Conservation (phyloP, 441 rosid genomes). For the Erodium texanum region DNA sequence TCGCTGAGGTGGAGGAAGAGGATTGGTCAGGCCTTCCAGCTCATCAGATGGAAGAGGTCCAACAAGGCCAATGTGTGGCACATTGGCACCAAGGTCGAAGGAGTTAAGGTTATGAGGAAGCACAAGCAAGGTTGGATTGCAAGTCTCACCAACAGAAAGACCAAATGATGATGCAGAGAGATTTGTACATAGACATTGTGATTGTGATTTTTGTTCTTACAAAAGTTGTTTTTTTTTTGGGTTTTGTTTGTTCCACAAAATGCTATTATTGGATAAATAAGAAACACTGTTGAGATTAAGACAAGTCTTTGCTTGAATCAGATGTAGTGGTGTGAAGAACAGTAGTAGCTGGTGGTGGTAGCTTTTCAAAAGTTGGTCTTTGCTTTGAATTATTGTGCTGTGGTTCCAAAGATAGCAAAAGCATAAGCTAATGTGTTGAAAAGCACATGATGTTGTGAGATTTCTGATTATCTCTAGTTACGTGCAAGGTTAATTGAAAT, state of each 20-base stretch:
- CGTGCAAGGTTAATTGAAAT: too few relatives aligned
- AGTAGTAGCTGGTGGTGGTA: background rate
- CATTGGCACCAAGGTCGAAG: slow-evolving; percentile 60
- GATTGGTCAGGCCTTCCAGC: slow-evolving; percentile 73
- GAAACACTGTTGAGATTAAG: background rate
- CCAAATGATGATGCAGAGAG: background rate
- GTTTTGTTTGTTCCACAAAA: background rate
- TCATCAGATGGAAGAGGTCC: slow-evolving; percentile 66
- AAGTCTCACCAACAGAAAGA: slow-evolving; percentile 58
- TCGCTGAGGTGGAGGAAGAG: slow-evolving; percentile 80
- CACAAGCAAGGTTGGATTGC: slow-evolving; percentile 67
- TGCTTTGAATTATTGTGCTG: background rate
- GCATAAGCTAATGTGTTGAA: background rate
- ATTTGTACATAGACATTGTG: too few relatives aligned
- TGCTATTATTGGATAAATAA: background rate
- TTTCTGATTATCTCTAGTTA: too few relatives aligned
- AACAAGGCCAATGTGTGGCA: slow-evolving; percentile 51
- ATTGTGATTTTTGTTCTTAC: too few relatives aligned
- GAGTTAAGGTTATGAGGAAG: slow-evolving; percentile 39
- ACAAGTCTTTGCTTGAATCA: background rate
- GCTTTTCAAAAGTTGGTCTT: background rate
- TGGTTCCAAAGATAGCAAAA: background rate
- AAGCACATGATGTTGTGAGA: too few relatives aligned
- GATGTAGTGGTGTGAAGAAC: background rate
- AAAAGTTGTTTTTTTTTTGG: background rate